phyloP scores from a whole-genome alignment of 78 protist genomes.

The Tieghemostelium lacteum region DNA sequence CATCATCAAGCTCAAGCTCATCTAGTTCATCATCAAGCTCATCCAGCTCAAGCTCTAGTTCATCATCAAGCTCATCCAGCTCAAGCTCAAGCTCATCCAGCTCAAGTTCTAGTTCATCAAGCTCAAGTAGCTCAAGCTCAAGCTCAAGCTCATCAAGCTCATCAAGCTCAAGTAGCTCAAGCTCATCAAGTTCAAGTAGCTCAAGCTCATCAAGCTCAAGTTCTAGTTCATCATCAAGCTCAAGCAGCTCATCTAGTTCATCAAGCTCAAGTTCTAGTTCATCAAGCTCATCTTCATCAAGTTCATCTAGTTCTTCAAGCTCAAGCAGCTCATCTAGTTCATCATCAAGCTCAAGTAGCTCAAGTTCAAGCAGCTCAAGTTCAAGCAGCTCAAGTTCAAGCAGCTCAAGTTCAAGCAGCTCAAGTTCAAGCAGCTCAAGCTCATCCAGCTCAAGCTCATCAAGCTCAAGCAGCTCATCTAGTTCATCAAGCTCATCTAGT shows the following conservation, averaged over 20 bases:
- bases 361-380: constrained; percentile 6
- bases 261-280: constrained; percentile 15
- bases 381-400: constrained; percentile 17
- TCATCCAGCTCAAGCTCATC: constrained; percentile 6
- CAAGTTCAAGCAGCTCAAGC: constrained; percentile 20
- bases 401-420: not conserved
- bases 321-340: constrained; percentile 1
- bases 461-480: not conserved
- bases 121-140: constrained; percentile 1
- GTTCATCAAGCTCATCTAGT: not conserved
- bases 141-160: constrained; percentile 26
- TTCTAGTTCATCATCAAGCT: constrained; percentile 6
- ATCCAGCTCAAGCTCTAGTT: constrained; percentile 22
- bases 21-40: constrained; percentile 30
- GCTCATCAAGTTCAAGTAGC: constrained; percentile 9
- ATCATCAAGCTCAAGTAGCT: not conserved
- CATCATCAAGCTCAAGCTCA: constrained; percentile 6
- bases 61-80: not conserved
- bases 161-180: not conserved
- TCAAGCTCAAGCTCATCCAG: constrained; percentile 13
- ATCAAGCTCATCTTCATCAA: constrained; percentile 29
- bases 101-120: constrained; percentile 8
- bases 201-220: not conserved
- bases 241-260: constrained; percentile 3
- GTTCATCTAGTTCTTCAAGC: not conserved